phyloP scores from a whole-genome alignment of 257 asterid genomes.

The Thymus quinquecostatus region DNA sequence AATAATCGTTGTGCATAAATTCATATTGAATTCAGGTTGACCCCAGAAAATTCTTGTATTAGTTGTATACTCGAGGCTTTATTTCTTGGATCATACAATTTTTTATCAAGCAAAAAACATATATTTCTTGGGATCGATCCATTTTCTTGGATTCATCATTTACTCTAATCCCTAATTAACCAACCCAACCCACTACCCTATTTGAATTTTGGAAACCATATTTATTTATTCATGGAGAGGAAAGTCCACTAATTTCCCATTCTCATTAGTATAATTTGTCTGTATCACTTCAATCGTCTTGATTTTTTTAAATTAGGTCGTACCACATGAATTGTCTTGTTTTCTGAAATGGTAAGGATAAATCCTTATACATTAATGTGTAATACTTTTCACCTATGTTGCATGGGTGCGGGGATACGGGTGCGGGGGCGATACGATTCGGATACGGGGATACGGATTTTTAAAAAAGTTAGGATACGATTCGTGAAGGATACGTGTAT shows the following conservation, averaged over 20 bases:
- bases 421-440: no score
- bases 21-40: neutral
- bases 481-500: no score
- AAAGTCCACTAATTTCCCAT: neutral
- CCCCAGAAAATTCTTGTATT: neutral
- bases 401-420: no score
- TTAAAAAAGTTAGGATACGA: no score
- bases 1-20: neutral
- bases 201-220: neutral
- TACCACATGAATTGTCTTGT: no score
- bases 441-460: no score
- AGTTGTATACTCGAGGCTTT: constrained; percentile 32
- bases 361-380: no score
- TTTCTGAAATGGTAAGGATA: no score
- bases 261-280: no score
- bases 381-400: no score
- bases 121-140: constrained; percentile 42
- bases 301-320: no score
- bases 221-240: neutral
- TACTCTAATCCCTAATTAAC: neutral
- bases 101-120: constrained; percentile 26
- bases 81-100: constrained; percentile 50
- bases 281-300: no score
- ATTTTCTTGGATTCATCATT: constrained; percentile 16
- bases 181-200: neutral